Percentiles rank a stretch among this genome's conserved stretches.
Evolutionary conservation across 805 yeast genomes (phyloP).

Genomic region (Naumovozyma castellii): DNA sequence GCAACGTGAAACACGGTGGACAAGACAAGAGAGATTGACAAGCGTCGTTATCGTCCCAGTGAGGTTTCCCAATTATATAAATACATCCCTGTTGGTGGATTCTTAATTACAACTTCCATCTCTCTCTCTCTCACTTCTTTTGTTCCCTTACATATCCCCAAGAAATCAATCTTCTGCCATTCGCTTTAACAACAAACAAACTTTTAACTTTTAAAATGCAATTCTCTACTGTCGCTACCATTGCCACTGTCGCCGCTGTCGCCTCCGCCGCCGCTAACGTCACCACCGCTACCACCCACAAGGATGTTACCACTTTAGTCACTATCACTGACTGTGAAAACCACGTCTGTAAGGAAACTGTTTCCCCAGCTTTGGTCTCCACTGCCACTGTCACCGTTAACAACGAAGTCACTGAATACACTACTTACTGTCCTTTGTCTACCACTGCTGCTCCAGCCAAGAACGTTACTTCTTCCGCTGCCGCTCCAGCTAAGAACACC

Average conservation of each 20-base stretch:
- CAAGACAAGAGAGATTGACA: no score
- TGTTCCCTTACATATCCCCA: constrained; percentile 5
- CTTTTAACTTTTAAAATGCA: constrained; percentile 27
- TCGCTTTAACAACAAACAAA: constrained; percentile 19
- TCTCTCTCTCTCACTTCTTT: neutral
- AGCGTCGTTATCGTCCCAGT: no score
- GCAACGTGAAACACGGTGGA: no score
- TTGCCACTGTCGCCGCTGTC: constrained; percentile 29
- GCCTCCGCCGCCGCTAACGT: constrained; percentile 22
- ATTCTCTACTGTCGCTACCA: constrained; percentile 33
- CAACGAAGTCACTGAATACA: constrained; percentile 23
- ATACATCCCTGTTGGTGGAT: no score
- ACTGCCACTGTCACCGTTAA: constrained; percentile 28
- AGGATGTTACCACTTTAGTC: constrained; percentile 27
- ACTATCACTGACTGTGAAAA: constrained; percentile 31
- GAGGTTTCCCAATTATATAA: no score
- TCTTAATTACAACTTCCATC: neutral
- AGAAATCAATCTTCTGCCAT: constrained; percentile 23
- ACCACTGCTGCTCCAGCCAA: constrained; percentile 5
- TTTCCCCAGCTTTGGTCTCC: constrained; percentile 29
- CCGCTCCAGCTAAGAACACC: constrained; percentile 26
- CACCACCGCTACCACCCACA: constrained; percentile 17
- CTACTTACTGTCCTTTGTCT: constrained; percentile 30
- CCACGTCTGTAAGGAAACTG: constrained; percentile 27
- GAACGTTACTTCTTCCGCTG: constrained; percentile 20